Evolutionary conservation across 352 stramenopile genomes (phyloP).

Genomic region (Pythium scleroteichum): DNA sequence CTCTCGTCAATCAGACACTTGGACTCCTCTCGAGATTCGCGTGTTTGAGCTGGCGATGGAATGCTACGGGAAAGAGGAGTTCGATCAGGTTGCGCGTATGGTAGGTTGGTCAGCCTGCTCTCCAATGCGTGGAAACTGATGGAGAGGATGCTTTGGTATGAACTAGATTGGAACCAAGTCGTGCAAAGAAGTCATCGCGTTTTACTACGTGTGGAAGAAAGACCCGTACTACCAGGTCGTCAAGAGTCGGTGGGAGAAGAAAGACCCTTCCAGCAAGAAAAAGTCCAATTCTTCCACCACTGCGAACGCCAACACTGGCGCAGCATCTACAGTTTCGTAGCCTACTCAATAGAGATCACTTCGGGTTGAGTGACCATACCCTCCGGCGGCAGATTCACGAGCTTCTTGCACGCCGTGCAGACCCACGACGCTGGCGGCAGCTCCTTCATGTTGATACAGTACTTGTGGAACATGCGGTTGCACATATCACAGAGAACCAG

Average conservation of each 20-base stretch:
- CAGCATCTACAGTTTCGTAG: constrained; percentile 6
- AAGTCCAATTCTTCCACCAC: constrained; percentile 15
- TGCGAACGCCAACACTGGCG: neutral
- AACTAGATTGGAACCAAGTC: constrained; percentile 68
- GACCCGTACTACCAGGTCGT: constrained; percentile 82
- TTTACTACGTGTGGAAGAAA: constrained; percentile 91
- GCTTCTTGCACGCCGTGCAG: constrained; percentile 68
- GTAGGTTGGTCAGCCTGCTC: constrained; percentile 29
- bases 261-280: constrained; percentile 35
- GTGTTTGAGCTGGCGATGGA: constrained; percentile 87
- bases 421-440: constrained; percentile 79
- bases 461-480: constrained; percentile 82
- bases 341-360: constrained; percentile 69
- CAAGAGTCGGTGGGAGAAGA: constrained; percentile 76
- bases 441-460: constrained; percentile 79
- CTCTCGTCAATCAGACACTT: constrained; percentile 47
- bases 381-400: constrained; percentile 64
- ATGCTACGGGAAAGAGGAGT: constrained; percentile 86
- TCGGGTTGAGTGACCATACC: constrained; percentile 45
- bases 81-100: constrained; percentile 65
- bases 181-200: constrained; percentile 70
- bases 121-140: neutral
- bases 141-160: neutral
- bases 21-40: constrained; percentile 77
- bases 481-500: constrained; percentile 82